These are phyloP conservation scores for Orbilia quercus DNA, from an alignment of 2,329 filamentous ascomycete genomes.

Conservation along the genomic window DNA sequence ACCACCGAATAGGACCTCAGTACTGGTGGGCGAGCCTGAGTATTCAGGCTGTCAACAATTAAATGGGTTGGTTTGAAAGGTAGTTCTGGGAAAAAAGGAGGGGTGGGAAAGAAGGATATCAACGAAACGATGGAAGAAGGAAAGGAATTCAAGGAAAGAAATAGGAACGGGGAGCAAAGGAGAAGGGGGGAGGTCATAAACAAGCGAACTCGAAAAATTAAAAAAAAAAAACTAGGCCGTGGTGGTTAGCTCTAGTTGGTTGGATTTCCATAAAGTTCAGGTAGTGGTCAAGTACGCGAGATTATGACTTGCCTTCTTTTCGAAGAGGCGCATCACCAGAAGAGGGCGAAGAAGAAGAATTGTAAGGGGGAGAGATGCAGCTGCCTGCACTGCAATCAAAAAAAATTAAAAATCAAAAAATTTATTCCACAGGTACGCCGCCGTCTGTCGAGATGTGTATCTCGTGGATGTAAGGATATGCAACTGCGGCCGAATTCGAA, in stretches of 20 bases:
- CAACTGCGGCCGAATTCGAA: conserved; percentile 54
- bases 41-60: conserved; percentile 58
- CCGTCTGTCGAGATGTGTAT: conserved; percentile 28
- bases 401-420: too few species aligned
- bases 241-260: conserved; percentile 55
- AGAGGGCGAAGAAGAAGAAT: too few species aligned
- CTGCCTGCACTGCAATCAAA: conserved; percentile 38
- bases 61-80: conserved; percentile 54
- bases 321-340: conserved; percentile 32
- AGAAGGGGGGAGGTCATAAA: conserved; percentile 52
- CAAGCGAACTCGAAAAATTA: conserved; percentile 51
- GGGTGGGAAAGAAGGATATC: conserved; percentile 56
- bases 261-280: conserved; percentile 51
- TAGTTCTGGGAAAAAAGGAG: conserved; percentile 56
- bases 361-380: conserved; percentile 48
- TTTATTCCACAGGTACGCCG: conserved; percentile 30
- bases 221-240: conserved; percentile 54
- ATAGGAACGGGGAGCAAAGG: conserved; percentile 49
- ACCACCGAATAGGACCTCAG: conserved; percentile 57
- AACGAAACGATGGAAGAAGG: conserved; percentile 48
- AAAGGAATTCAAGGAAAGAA: conserved; percentile 57
- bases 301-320: conserved; percentile 56
- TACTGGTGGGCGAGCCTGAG: conserved; percentile 57
- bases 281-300: conserved; percentile 53
- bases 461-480: conserved; percentile 51